Base-by-base conservation (phyloP, 2,329 filamentous ascomycete genomes). In the Fusarium sp. region DNA sequence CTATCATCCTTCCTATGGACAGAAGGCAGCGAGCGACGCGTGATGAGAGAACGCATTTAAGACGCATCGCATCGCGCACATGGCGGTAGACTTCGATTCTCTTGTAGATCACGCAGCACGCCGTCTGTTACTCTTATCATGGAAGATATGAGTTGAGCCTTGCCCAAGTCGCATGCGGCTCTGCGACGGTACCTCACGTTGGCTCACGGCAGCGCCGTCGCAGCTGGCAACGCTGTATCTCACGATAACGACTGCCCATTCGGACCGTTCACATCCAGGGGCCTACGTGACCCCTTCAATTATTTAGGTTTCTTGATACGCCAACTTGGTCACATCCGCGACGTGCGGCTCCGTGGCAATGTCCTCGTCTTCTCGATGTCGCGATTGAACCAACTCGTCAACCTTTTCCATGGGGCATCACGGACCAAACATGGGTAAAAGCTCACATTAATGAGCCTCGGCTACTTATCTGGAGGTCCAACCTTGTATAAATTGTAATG, bases 401-500 rank as follows among this genome's bases (percentile, higher is more conserved):
- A 10, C 10, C 18, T 22, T 36, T 14, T 9, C 8, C n/a, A 7
- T 6, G 6, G 24, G 10, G 10, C 1, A 14, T 26, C 2, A 22
- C 6, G 14, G 28, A 10, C 10, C 13, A 33, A 26, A 24, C 1
- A 13, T 33, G 5, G 4, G 15, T 24, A 7, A 6, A 20, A 22
- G 5, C 13, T 15, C 7, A 35, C 2, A 26, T 3, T 3, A 9
- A 22, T 22, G 15, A 13, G 6, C 10, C 10, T 22, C 13, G 16
- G 28, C 7, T 4, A 5, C 22, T 2, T 28, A 10, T 36, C 3
- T 53, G 3, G 7, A 36, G 3, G 7, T 1, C 9, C 2, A 2
- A 22, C 6, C 0, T 6, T 16, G 2, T 7, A n/a, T 5, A 7
- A 2, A 7, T 18, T 9, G 9, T 7, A 20, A 3, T 3, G 7